A percentile compares a stretch with the other conserved stretches of the same genome.
Evolutionary conservation across 1,139 yeast species (phyloP).

Genomic region (Taphrina betulina): DNA sequence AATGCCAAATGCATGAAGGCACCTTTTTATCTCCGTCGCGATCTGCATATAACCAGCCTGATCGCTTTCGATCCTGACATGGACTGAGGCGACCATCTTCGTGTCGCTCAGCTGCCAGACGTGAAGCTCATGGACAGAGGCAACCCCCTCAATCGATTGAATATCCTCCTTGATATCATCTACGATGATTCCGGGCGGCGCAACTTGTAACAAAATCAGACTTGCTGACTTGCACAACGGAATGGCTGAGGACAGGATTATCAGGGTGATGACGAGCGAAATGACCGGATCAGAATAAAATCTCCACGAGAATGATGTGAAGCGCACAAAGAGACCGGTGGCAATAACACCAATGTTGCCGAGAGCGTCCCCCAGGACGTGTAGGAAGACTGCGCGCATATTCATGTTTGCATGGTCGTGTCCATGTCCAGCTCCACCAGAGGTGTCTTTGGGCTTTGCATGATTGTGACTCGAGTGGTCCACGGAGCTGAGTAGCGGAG

Average conservation of each 20-base stretch:
- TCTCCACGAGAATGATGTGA: constrained; percentile 84
- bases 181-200: constrained; percentile 78
- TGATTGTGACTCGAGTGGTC: constrained; percentile 37
- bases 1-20: constrained; percentile 79
- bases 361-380: constrained; percentile 92
- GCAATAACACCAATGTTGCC: constrained; percentile 92
- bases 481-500: constrained; percentile 44
- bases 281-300: constrained; percentile 82
- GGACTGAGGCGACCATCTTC: constrained; percentile 82
- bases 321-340: constrained; percentile 91
- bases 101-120: constrained; percentile 95
- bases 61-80: constrained; percentile 60
- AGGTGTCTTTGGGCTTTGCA: constrained; percentile 32
- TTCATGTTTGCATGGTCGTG: constrained; percentile 51
- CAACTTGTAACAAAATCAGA: constrained; percentile 84
- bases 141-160: constrained; percentile 58
- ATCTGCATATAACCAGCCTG: constrained; percentile 57
- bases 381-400: constrained; percentile 96
- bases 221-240: constrained; percentile 87
- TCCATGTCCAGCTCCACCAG: constrained; percentile 42
- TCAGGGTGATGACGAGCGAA: constrained; percentile 78
- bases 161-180: constrained; percentile 71
- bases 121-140: constrained; percentile 90
- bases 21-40: constrained; percentile 72
- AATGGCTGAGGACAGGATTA: constrained; percentile 85